Evolutionary conservation across 257 asterid species (phyloP).

Genomic region (Capsicum baccatum): DNA sequence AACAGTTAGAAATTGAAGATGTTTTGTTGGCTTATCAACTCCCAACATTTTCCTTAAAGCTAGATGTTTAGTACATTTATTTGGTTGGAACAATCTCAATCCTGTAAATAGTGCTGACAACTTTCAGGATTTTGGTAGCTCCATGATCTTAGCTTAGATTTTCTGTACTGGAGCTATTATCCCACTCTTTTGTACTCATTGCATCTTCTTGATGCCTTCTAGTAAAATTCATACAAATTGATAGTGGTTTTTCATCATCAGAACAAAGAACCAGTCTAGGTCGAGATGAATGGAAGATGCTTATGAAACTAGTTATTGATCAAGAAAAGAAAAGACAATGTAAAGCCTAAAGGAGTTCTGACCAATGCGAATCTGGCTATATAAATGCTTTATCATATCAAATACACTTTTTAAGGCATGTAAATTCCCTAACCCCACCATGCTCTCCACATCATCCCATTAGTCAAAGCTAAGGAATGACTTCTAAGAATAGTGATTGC

Average conservation of each 20-base stretch:
- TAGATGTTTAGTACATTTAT: background rate
- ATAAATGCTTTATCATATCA: slow-evolving; percentile 12
- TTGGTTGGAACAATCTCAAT: slow-evolving; percentile 8
- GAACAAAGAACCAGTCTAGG: no score
- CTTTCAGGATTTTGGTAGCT: slow-evolving; percentile 1
- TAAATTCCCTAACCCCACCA: slow-evolving; percentile 21
- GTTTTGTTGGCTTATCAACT: slow-evolving; percentile 11
- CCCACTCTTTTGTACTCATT: background rate
- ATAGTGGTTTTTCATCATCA: no score
- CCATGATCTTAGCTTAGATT: slow-evolving; percentile 10
- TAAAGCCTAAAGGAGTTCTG: background rate
- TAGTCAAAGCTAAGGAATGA: slow-evolving; percentile 9
- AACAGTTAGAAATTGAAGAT: background rate
- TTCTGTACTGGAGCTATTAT: slow-evolving; percentile 17
- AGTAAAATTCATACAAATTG: background rate
- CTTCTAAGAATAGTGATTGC: slow-evolving; percentile 3
- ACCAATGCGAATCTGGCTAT: background rate
- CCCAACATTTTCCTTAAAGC: slow-evolving; percentile 8
- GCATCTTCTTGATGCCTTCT: slow-evolving; percentile 7
- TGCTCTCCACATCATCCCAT: slow-evolving; percentile 20
- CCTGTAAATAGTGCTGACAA: background rate
- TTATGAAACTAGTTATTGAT: background rate
- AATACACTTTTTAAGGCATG: background rate
- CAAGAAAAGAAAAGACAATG: background rate
- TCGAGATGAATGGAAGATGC: no score